Evolutionary conservation across 768 basidiomycete genomes (phyloP).

Genomic region (Rhodotorula babjevae): DNA sequence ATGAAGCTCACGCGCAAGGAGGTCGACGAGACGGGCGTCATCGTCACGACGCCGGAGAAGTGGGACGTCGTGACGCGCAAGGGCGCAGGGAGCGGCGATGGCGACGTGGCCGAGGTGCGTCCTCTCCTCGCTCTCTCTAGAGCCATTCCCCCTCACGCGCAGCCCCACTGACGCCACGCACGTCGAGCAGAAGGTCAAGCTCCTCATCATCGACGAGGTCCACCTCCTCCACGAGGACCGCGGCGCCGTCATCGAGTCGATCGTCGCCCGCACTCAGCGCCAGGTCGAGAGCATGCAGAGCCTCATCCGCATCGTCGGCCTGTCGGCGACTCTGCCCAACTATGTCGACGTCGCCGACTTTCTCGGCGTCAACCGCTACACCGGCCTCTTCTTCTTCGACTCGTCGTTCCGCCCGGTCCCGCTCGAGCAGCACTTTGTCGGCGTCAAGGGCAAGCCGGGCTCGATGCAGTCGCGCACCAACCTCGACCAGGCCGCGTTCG

Average conservation of each 20-base stretch:
- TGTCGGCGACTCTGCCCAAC: conserved; percentile 91
- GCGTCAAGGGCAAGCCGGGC: conserved; percentile 80
- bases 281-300: conserved; percentile 96
- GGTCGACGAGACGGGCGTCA: conserved; percentile 91
- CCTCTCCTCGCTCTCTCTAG: background rate
- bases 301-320: conserved; percentile 87
- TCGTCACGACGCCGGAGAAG: conserved; percentile 98
- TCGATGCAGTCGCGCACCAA: conserved; percentile 70
- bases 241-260: conserved; percentile 95
- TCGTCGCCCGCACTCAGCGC: conserved; percentile 88
- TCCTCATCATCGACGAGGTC: conserved; percentile 95
- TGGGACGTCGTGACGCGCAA: conserved; percentile 99
- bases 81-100: conserved; percentile 74
- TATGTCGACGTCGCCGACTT: conserved; percentile 96
- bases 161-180: background rate
- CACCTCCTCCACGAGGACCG: conserved; percentile 96
- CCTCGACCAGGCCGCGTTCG: conserved; percentile 77
- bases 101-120: conserved; percentile 74
- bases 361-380: conserved; percentile 75
- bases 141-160: background rate
- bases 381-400: conserved; percentile 94
- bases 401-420: conserved; percentile 94
- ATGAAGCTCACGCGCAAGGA: conserved; percentile 95
- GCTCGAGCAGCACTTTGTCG: conserved; percentile 93
- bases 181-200: conserved; percentile 66